A percentile compares a stretch with the other conserved stretches of the same genome.
Conservation (phyloP, 192 early-diverging fungal genomes). For the Helicostylum pulchrum region DNA sequence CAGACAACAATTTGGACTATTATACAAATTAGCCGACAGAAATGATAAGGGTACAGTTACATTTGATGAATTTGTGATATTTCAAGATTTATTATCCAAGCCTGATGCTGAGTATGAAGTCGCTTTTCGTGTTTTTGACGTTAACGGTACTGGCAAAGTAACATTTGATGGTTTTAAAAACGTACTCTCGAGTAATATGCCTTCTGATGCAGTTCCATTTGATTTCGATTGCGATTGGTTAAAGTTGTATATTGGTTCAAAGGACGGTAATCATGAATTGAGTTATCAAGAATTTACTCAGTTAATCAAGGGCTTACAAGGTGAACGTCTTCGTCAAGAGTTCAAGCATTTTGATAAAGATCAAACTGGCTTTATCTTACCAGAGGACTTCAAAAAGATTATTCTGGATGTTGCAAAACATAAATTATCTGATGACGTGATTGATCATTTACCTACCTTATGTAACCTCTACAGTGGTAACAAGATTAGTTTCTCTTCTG, state of each 20-base stretch:
- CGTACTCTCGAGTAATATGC: slow-evolving; percentile 51
- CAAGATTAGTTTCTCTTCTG: slow-evolving; percentile 62
- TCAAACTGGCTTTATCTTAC: slow-evolving; percentile 55
- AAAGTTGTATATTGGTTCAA: slow-evolving; percentile 63
- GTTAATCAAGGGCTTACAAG: slow-evolving; percentile 65
- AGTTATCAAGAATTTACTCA: slow-evolving; percentile 69
- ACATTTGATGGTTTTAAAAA: slow-evolving; percentile 67
- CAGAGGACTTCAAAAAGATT: slow-evolving; percentile 57
- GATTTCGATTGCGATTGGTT: slow-evolving; percentile 74
- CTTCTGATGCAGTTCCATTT: slow-evolving; percentile 57
- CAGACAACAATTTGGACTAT: slow-evolving; percentile 52
- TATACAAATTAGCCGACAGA: slow-evolving; percentile 60
- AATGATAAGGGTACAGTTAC: slow-evolving; percentile 46
- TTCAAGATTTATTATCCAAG: slow-evolving; percentile 55
- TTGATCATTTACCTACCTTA: slow-evolving; percentile 59
- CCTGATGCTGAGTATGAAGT: slow-evolving; percentile 75
- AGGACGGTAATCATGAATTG: slow-evolving; percentile 51
- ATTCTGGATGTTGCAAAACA: slow-evolving; percentile 62
- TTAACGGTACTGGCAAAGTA: slow-evolving; percentile 54
- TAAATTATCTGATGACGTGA: slow-evolving; percentile 61
- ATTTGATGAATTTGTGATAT: slow-evolving; percentile 60
- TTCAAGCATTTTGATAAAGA: slow-evolving; percentile 70
- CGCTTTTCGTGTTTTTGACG: slow-evolving; percentile 65
- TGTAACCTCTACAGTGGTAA: slow-evolving; percentile 53
- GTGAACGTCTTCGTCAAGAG: slow-evolving; percentile 65